Evolutionary conservation across 140 eudicot genomes (phyloP), one percentile per base, ranked within the genome.

Genomic region (Cichorium intybus): DNA sequence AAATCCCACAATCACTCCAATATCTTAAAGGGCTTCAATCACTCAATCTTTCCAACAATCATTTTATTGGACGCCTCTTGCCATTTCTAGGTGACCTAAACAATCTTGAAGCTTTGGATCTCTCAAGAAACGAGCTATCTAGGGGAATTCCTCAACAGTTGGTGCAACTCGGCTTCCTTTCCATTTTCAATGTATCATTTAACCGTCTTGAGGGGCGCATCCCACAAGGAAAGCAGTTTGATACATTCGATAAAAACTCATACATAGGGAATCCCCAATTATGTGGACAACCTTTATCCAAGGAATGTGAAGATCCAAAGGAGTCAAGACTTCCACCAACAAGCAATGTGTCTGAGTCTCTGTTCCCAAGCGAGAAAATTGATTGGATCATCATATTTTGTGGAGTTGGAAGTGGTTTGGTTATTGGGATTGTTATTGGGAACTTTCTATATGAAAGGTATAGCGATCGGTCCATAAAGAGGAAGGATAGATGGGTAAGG

Each of bases 201-300:
- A 35, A 35, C 43, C 14, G 3, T 26, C 72, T 7, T 35, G 3
- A 35, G 14, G 43, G 43, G 14, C n/a, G n/a, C n/a, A n/a, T n/a
- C n/a, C n/a, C n/a, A n/a, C n/a, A n/a, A n/a, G n/a, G n/a, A n/a
- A n/a, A n/a, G n/a, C n/a, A n/a, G n/a, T n/a, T n/a, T n/a, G n/a
- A n/a, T n/a, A n/a, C n/a, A n/a, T 77, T 77, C 34, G 66, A 68
- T 18, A 62, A 35, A 10, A 35, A 37, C 39, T 73, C 79, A 5
- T 78, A 51, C 23, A 21, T 10, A 4, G 76, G 58, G 2, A 78
- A 78, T 54, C 53, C 14, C 1, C 69, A 45, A 27, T 43, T 78
- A 21, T 78, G 76, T 53, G 72, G 83, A 11, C 0, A 4, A 6
- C 64, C 83, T 18, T 49, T 78, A 41, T 66, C 76, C 15, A 62